Percentiles rank a stretch among this genome's conserved stretches.
Evolutionary conservation across 768 basidiomycete genomes (phyloP).

Genomic region (Boletus tomentosulus): DNA sequence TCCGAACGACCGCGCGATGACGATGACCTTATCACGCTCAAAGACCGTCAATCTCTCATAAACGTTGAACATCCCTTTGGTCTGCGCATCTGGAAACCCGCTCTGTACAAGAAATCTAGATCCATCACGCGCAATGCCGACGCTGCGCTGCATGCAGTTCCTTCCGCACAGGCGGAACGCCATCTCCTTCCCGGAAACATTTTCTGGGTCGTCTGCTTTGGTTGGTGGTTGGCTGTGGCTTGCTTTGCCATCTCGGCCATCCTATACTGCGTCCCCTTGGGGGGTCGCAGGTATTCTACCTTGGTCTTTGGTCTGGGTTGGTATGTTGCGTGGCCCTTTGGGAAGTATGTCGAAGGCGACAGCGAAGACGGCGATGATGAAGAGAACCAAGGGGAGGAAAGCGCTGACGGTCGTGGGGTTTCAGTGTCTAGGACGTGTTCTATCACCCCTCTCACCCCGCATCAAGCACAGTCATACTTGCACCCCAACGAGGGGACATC

Average conservation of each 20-base stretch:
- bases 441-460: slow-evolving; percentile 38
- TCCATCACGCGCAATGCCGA: slow-evolving; percentile 96
- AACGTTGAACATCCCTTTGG: slow-evolving; percentile 99
- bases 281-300: slow-evolving; percentile 80
- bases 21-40: slow-evolving; percentile 88
- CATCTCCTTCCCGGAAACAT: slow-evolving; percentile 93
- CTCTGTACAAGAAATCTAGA: slow-evolving; percentile 95
- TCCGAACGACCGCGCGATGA: slow-evolving; percentile 34
- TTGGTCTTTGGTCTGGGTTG: slow-evolving; percentile 90
- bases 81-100: slow-evolving; percentile 99
- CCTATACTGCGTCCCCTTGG: slow-evolving; percentile 70
- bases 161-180: slow-evolving; percentile 89
- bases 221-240: slow-evolving; percentile 84
- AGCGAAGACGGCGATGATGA: slow-evolving; percentile 41
- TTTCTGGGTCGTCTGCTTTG: slow-evolving; percentile 86
- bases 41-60: slow-evolving; percentile 95
- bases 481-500: slow-evolving; percentile 44
- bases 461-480: slow-evolving; percentile 10
- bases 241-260: slow-evolving; percentile 67
- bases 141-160: slow-evolving; percentile 86
- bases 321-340: slow-evolving; percentile 98
- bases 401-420: slow-evolving; percentile 13
- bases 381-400: slow-evolving; percentile 30
- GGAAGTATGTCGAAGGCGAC: slow-evolving; percentile 94
- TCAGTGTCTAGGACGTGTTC: slow-evolving; percentile 43